Conservation (phyloP, 306 rosid genomes). For the Rosa persica region DNA sequence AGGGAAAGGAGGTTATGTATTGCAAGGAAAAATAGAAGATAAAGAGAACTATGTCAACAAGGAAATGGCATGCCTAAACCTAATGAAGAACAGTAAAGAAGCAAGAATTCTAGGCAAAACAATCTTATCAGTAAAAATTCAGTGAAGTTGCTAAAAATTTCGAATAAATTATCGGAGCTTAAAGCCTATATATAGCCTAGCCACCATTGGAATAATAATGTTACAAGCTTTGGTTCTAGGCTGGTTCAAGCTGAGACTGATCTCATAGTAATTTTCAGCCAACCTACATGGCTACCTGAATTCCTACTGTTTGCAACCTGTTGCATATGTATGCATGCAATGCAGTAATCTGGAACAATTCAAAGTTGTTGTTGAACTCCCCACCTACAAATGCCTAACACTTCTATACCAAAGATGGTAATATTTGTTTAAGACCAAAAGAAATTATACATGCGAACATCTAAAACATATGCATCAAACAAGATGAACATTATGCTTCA, state of each 20-base stretch:
- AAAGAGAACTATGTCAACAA: not conserved
- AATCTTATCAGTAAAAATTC: not conserved
- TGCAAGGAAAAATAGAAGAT: not conserved
- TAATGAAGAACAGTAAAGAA: not conserved
- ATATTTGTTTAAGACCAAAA: slow-evolving; percentile 1
- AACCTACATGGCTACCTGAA: not conserved
- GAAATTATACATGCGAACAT: slow-evolving; percentile 6
- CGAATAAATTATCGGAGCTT: no score
- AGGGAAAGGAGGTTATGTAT: not conserved
- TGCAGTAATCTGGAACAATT: no score
- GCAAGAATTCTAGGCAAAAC: not conserved
- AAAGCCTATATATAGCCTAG: no score
- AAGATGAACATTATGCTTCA: not conserved
- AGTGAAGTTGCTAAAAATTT: not conserved
- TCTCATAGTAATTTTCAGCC: not conserved
- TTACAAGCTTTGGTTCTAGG: no score
- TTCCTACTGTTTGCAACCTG: not conserved
- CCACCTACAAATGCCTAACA: not conserved
- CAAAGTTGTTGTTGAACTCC: no score
- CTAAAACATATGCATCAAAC: no score
- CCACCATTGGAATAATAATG: no score
- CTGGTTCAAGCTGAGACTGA: not conserved
- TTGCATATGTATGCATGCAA: not conserved
- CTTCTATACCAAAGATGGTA: not conserved
- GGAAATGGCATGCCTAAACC: not conserved